Evolutionary conservation across 495 filamentous ascomycete genomes (phyloP).

Genomic region (Hypoxylon fragiforme): DNA sequence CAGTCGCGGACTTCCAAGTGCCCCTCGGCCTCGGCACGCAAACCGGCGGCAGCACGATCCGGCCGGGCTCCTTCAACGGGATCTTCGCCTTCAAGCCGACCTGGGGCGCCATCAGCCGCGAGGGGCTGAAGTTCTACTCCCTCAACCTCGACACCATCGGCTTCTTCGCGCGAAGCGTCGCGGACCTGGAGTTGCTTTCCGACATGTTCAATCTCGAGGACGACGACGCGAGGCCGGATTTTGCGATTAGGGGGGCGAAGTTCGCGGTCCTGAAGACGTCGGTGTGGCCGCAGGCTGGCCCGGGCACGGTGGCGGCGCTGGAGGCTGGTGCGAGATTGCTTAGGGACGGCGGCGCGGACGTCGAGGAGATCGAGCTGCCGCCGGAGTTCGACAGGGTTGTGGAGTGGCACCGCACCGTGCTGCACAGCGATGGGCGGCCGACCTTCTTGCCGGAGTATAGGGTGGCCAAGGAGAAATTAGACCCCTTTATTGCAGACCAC

Average conservation of each 20-base stretch:
- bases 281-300: constrained; percentile 53
- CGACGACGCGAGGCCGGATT: constrained; percentile 40
- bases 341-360: constrained; percentile 43
- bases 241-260: constrained; percentile 44
- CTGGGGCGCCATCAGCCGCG: constrained; percentile 56
- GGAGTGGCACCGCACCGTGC: constrained; percentile 46
- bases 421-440: constrained; percentile 46
- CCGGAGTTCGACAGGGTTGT: constrained; percentile 47
- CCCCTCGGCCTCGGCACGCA: constrained; percentile 55
- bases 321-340: constrained; percentile 46
- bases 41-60: constrained; percentile 54
- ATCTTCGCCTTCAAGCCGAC: constrained; percentile 62
- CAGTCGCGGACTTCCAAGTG: constrained; percentile 55
- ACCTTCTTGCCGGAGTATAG: constrained; percentile 53
- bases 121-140: constrained; percentile 54
- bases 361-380: constrained; percentile 53
- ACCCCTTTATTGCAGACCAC: constrained; percentile 40
- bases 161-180: constrained; percentile 51
- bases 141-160: constrained; percentile 58
- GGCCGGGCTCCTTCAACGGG: constrained; percentile 59
- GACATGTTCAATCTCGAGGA: constrained; percentile 53
- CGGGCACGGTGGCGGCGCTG: constrained; percentile 49
- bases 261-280: constrained; percentile 53
- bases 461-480: constrained; percentile 44
- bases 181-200: constrained; percentile 54